Evolutionary conservation across 1,139 yeast species (phyloP).

Genomic region (Lodderomyces elongisporus): DNA sequence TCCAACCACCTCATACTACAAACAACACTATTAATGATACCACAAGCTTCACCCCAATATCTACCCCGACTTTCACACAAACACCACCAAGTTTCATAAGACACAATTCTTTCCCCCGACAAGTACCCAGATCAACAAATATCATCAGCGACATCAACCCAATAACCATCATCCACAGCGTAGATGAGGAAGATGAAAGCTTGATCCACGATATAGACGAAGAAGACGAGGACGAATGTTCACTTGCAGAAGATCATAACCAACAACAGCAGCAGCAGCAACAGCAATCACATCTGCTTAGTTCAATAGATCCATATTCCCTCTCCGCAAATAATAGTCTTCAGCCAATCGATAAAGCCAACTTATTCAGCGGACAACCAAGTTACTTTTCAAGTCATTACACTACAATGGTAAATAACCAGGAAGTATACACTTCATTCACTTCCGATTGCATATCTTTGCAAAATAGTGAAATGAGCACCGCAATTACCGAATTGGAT

Average conservation of each 20-base stretch:
- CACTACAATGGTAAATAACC: slow-evolving; percentile 4
- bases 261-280: no score
- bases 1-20: no score
- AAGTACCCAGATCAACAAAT: background rate
- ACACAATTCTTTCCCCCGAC: background rate
- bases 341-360: slow-evolving; percentile 1
- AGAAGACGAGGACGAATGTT: background rate
- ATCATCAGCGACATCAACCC: slow-evolving; percentile 6
- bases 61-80: no score
- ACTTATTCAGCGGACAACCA: slow-evolving; percentile 3
- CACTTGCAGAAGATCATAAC: no score
- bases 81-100: no score
- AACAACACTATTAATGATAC: no score
- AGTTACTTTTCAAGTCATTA: slow-evolving; percentile 4
- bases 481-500: slow-evolving; percentile 15
- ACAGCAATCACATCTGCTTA: background rate
- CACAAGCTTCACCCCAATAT: no score
- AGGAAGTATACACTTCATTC: slow-evolving; percentile 25
- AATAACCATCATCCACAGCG: slow-evolving; percentile 8
- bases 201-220: slow-evolving; percentile 1
- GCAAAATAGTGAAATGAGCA: slow-evolving; percentile 39
- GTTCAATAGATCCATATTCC: background rate
- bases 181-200: slow-evolving; percentile 7
- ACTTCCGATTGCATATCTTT: slow-evolving; percentile 37
- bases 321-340: background rate